Evolutionary conservation across 345 rosid species (phyloP).

Genomic region (rapeseed (Brassica napus)): Da-Ae NC_063434.1:2487001-2487500

Average conservation of each 20-base stretch:
- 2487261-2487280: conserved; percentile 26
- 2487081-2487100: conserved; percentile 91
- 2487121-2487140: conserved; percentile 94
- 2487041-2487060: conserved; percentile 33
- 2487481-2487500: neutral
- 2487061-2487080: neutral
- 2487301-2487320: conserved; percentile 30
- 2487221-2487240: conserved; percentile 48
- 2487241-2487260: conserved; percentile 29
- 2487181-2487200: conserved; percentile 64
- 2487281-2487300: conserved; percentile 26
- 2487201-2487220: conserved; percentile 52
- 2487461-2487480: neutral
- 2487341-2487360: neutral
- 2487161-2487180: conserved; percentile 98
- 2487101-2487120: conserved; percentile 88
- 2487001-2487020: conserved; percentile 28
- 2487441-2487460: neutral
- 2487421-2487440: conserved; percentile 19
- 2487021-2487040: conserved; percentile 21
- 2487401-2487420: conserved; percentile 25
- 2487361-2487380: conserved; percentile 24
- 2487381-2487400: neutral
- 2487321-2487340: conserved; percentile 29
- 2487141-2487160: conserved; percentile 97